Evolutionary conservation across 345 rosid genomes (phyloP), one percentile per base, ranked within the genome.

Genomic region (Diplotaxis tenuifolia): DNA sequence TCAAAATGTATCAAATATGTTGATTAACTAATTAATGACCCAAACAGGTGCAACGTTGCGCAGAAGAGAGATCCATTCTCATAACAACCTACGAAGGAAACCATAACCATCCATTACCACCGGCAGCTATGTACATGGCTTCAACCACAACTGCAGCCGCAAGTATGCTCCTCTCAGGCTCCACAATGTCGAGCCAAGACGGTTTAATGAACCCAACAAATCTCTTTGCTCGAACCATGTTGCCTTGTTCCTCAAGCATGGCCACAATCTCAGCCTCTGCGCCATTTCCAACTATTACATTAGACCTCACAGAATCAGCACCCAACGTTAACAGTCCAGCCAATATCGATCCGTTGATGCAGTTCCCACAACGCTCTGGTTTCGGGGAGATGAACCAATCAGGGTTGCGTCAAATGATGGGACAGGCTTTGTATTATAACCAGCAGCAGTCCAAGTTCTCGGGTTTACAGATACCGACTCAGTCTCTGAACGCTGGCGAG

Each of bases 101-200:
- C 52, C 98, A 94, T 87, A 94, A 89, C 85, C 97, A 94, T 74
- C 96, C 96, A 2, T 72, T 94, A 76, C 98, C 98, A 0, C 98
- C 96, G 0, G 89, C 97, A 0, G 97, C 98, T 2, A 83, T 83
- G 93, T 83, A 86, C 15, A 94, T 94, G 97, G 96, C 97, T 7
- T 87, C 96, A 0, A 87, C 98, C 5, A 94, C 97, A 16, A 86
- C 98, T 5, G 83, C 97, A 4, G 98, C 98, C 0, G 97, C 93
- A 9, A 67, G 91, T 65, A 87, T 88, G 89, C 79, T 91, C 22
- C 83, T 94, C 49, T 91, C 95, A 0, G 97, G 97, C 10, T 91
- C 96, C 2, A 75, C 75, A 21, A 86, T 86, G 97, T 78, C 97
- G 0, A 86, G 87, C 76, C 82, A 93, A 1, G 96, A 94, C 31